These are phyloP conservation scores for Cladophialophora exuberans DNA, from an alignment of 2,329 filamentous ascomycete genomes.

Conservation along the genomic window DNA sequence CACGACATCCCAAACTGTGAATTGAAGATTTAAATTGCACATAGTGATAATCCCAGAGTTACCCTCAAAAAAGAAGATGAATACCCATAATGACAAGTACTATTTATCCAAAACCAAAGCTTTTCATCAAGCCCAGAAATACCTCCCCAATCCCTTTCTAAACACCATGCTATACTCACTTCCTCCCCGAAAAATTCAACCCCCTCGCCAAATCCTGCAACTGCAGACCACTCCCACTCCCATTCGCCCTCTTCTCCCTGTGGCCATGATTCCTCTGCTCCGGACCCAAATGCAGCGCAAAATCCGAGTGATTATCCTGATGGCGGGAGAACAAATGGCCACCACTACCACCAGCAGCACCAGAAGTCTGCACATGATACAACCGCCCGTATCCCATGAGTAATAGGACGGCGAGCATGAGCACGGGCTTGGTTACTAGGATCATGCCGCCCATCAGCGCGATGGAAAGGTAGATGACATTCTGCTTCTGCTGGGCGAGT, in stretches of 20 bases:
- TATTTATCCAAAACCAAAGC: too few relatives aligned
- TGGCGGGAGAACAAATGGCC: too few relatives aligned
- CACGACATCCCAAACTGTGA: too few relatives aligned
- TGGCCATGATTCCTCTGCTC: too few relatives aligned
- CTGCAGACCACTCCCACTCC: too few relatives aligned
- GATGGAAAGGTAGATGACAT: slow-evolving; percentile 7
- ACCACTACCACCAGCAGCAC: slow-evolving; percentile 1
- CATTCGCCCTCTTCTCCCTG: background rate
- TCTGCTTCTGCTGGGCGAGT: background rate
- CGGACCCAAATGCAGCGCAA: slow-evolving; percentile 7
- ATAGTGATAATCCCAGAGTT: too few relatives aligned
- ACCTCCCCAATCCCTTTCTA: too few relatives aligned
- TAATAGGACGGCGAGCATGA: slow-evolving; percentile 6
- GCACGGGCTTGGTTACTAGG: slow-evolving; percentile 11
- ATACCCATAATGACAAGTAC: too few relatives aligned
- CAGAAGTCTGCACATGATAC: slow-evolving; percentile 13
- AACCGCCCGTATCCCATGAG: slow-evolving; percentile 13
- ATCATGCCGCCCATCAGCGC: slow-evolving; percentile 8
- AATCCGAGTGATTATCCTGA: background rate
- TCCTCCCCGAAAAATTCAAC: slow-evolving; percentile 2
- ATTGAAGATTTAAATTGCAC: too few relatives aligned
- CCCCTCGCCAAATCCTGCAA: slow-evolving; percentile 1
- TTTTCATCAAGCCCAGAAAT: too few relatives aligned
- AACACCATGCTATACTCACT: background rate
- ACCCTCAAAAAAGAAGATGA: too few relatives aligned